Conservation (phyloP, 1,139 yeast species). For the Candida tropicalis region DNA sequence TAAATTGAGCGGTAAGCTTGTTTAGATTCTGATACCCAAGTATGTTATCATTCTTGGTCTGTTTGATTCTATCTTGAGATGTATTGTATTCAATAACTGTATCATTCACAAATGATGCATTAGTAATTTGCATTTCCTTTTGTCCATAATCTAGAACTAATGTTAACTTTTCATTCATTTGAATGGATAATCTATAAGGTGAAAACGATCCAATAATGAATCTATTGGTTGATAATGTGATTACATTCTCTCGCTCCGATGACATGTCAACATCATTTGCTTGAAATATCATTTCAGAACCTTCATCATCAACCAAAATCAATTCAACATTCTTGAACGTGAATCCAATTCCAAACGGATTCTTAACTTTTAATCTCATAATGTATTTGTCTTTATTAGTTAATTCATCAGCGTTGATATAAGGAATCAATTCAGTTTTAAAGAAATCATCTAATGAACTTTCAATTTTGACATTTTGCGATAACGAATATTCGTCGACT, state of each 20-base stretch:
- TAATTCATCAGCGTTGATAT: conserved; percentile 26
- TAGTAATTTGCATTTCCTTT: conserved; percentile 5
- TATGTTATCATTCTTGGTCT: not conserved
- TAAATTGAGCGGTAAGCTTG: conserved; percentile 28
- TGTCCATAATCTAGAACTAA: conserved; percentile 15
- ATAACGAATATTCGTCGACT: conserved; percentile 23
- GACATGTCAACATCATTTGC: conserved; percentile 11
- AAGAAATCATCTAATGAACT: conserved; percentile 37
- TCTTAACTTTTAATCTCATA: conserved; percentile 27
- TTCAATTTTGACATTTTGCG: conserved; percentile 21
- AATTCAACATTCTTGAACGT: conserved; percentile 24
- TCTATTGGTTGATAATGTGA: conserved; percentile 23
- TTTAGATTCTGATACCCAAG: conserved; percentile 19
- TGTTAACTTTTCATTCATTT: conserved; percentile 24
- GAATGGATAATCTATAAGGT: conserved; percentile 23
- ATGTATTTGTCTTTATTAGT: conserved; percentile 23
- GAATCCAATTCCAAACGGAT: conserved; percentile 30
- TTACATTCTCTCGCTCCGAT: conserved; percentile 17
- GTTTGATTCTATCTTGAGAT: not conserved
- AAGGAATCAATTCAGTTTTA: conserved; percentile 26
- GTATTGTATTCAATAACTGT: conserved; percentile 14
- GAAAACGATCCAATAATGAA: conserved; percentile 30
- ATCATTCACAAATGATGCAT: conserved; percentile 14
- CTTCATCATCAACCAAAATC: conserved; percentile 20
- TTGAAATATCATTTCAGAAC: conserved; percentile 11